Evolutionary conservation across 306 rosid genomes (phyloP), one percentile per base, ranked within the genome.

Genomic region (Betula pendula): DNA sequence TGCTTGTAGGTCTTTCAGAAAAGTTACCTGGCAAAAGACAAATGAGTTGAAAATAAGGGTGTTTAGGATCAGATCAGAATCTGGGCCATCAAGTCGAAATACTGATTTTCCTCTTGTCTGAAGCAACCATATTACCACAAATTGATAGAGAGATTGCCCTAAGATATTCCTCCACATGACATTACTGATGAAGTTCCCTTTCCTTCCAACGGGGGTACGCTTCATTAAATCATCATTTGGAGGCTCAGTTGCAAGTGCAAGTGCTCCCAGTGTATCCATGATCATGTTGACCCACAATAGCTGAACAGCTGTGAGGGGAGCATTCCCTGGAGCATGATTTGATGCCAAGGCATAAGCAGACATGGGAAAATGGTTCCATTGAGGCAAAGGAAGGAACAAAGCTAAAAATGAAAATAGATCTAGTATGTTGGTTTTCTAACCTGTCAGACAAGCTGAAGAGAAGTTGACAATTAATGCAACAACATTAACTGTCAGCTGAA

Each of bases 281-380:
- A 95, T 95, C 98, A 95, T 95, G 93, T 95, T 95, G 73, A 95
- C 97, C 98, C 98, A 92, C 86, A 95, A 78, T 42, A 92, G 91
- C 80, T 95, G 98, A 74, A 95, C 98, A 38, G 97, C 97, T 59
- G 98, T 95, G 35, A 95, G 97, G 13, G 98, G 98, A 1, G 97
- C 97, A 74, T 73, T 88, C 16, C 98, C 98, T 92, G 91, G 44
- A 81, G 68, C 35, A 38, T 45, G 52, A 71, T 73, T 72, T 49
- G 71, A 58, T 24, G 62, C 51, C 69, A 63, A 67, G 74, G 79
- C 80, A 73, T 40, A 73, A 71, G 82, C 11, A 85, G 72, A 45
- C 77, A 40, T 67, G 17, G 81, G 45, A 56, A 70, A 66, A 5
- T 65, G 35, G 35, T 51, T 50, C 27, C 43, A 25, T 69, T 25